A percentile compares a stretch with the other conserved stretches of the same genome.
These are phyloP conservation scores for Mayamaea pseudoterrestris DNA, from an alignment of 108 stramenopile genomes.

Conservation along the genomic window DNA sequence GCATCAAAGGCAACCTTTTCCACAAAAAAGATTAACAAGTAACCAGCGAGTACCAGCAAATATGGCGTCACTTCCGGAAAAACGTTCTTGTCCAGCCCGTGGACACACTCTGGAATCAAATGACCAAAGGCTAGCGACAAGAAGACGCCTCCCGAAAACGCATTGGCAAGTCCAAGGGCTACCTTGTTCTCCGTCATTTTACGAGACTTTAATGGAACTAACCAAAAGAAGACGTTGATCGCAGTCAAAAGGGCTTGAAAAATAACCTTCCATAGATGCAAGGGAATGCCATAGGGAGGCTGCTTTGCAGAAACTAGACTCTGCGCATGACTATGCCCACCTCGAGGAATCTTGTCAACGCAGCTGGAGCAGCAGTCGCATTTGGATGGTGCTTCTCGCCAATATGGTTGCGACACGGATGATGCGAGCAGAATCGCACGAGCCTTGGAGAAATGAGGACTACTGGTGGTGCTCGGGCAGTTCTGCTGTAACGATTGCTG, in stretches of 20 bases:
- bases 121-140: slow-evolving; percentile 91
- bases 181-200: slow-evolving; percentile 71
- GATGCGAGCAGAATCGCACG: too few species aligned
- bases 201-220: slow-evolving; percentile 67
- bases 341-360: not conserved
- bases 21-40: slow-evolving; percentile 92
- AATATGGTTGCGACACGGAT: too few species aligned
- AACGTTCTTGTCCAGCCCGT: slow-evolving; percentile 55
- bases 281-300: slow-evolving; percentile 51
- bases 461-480: too few species aligned
- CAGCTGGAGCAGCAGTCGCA: too few species aligned
- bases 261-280: slow-evolving; percentile 81
- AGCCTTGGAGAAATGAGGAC: too few species aligned
- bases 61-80: slow-evolving; percentile 32
- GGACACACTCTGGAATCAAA: slow-evolving; percentile 89
- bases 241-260: slow-evolving; percentile 76
- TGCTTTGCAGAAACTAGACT: not conserved
- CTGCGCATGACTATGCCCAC: not conserved
- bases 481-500: too few species aligned
- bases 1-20: slow-evolving; percentile 95
- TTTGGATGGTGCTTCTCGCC: too few species aligned
- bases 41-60: slow-evolving; percentile 74
- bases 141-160: slow-evolving; percentile 96
- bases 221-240: slow-evolving; percentile 86
- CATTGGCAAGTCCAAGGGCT: slow-evolving; percentile 80